A percentile compares a stretch with the other conserved stretches of the same genome.
These are phyloP conservation scores for Rhodamnia rubescens DNA, from an alignment of 345 rosid genomes.

Conservation along the genomic window DNA sequence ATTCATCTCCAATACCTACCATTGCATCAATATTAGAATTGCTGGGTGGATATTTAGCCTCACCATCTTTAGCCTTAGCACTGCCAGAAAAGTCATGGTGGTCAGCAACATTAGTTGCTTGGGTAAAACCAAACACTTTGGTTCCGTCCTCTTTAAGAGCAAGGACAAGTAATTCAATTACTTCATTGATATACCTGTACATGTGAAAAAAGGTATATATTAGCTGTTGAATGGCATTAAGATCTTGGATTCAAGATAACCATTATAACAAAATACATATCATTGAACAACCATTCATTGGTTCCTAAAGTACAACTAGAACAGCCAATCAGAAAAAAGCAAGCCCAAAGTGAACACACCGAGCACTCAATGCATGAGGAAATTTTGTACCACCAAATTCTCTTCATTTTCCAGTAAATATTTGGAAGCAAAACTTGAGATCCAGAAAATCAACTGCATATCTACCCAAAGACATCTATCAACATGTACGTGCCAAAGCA, in stretches of 20 bases:
- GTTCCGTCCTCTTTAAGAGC: slow-evolving; percentile 29
- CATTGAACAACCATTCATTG: background rate
- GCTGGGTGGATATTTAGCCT: background rate
- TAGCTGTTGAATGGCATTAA: background rate
- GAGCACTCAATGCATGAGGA: background rate
- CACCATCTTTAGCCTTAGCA: slow-evolving; percentile 4
- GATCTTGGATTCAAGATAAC: background rate
- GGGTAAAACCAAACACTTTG: slow-evolving; percentile 33
- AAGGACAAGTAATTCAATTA: slow-evolving; percentile 62
- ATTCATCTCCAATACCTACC: slow-evolving; percentile 13
- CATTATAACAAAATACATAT: background rate
- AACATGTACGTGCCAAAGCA: background rate
- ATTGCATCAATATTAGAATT: slow-evolving; percentile 13
- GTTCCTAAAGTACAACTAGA: background rate
- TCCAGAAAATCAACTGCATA: background rate
- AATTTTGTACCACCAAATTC: background rate
- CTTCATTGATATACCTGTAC: slow-evolving; percentile 79
- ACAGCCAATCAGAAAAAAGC: background rate
- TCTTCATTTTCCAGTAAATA: background rate
- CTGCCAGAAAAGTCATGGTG: background rate
- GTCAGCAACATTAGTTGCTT: slow-evolving; percentile 18
- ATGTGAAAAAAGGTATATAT: background rate
- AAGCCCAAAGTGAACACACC: background rate
- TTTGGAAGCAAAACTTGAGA: background rate
- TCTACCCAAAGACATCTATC: background rate